Base-by-base conservation (phyloP, 495 filamentous ascomycete species). In the Neurospora discreta region DNA sequence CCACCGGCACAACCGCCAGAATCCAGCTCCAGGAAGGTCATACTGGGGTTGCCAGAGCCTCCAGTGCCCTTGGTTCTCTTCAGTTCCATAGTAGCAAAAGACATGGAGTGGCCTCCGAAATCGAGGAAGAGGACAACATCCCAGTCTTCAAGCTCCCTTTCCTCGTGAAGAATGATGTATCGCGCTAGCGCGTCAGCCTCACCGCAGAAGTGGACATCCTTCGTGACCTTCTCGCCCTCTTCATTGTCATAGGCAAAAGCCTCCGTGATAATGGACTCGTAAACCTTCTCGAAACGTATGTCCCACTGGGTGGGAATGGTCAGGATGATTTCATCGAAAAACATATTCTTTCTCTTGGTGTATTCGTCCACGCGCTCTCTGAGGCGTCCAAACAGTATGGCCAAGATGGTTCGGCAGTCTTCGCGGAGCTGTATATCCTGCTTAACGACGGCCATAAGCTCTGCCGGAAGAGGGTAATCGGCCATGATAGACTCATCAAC, bases 41-140 rank as follows among this genome's bases (percentile, higher is more conserved):
- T 65, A 15, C 15, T 20, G 13, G 16, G 9, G 69, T 30, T n/a
- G 11, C 46, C 68, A 73, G 26, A 18, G n/a, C 39, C 30, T 44
- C 68, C 38, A 67, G 36, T 30, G 52, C 5, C 30, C n/a, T 30
- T 30, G 52, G 23, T 60, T 6, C 52, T 65, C 26, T 65, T 65
- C 26, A 65, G 52, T 18, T 65, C 52, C 26, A 36, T 65, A 8
- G 26, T 26, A 15, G 40, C 11, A 43, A 70, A 20, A 70, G 41
- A 65, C 71, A 70, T 73, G 23, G 68, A 65, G 33, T 70, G 71
- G 20, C 71, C 71, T 15, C 71, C 71, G 26, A 70, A 70, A 39
- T 73, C 71, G 15, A 73, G 68, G 44, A 73, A 73, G 9, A 73
- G 38, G 38, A 73, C 68, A 23, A 58, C 16, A 6, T 70, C 44